Conservation (phyloP, 305 asterid genomes). For the Fraxinus nigra region DNA sequence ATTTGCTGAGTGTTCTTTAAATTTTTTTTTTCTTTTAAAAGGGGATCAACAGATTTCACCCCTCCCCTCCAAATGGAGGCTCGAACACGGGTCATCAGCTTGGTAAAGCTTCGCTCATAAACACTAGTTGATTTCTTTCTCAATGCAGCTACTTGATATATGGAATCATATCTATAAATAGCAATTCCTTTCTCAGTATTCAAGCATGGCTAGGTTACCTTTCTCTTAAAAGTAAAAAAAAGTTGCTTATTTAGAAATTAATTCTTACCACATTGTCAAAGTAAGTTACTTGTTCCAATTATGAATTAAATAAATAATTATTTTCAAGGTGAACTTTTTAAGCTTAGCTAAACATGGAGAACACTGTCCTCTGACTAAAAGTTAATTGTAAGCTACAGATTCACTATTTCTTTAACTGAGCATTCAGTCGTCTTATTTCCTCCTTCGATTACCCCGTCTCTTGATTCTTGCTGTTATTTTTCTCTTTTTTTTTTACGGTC, state of each 20-base stretch:
- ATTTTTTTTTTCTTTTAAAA: not conserved
- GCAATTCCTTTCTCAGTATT: not conserved
- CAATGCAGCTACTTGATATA: constrained; percentile 6
- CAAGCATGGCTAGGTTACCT: not conserved
- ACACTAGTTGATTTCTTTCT: not conserved
- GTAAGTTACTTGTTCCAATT: not conserved
- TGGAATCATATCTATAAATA: not conserved
- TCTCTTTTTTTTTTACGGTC: not conserved
- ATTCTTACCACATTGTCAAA: not conserved
- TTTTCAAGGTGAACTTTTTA: not conserved
- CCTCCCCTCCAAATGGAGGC: not conserved
- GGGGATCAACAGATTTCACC: not conserved
- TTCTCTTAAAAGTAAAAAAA: not conserved
- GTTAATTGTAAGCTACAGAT: not conserved
- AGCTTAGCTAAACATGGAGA: not conserved
- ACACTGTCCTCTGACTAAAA: not conserved
- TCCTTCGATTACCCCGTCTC: not conserved
- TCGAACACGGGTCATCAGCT: not conserved
- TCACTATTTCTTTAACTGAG: not conserved
- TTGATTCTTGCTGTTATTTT: not conserved
- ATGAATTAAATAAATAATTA: not conserved
- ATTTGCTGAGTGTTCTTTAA: not conserved
- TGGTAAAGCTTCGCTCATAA: not conserved
- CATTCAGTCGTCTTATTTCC: not conserved
- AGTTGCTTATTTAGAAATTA: not conserved